These are phyloP conservation scores for Colletotrichum scovillei DNA, from an alignment of 2,329 filamentous ascomycete genomes.

Conservation along the genomic window DNA sequence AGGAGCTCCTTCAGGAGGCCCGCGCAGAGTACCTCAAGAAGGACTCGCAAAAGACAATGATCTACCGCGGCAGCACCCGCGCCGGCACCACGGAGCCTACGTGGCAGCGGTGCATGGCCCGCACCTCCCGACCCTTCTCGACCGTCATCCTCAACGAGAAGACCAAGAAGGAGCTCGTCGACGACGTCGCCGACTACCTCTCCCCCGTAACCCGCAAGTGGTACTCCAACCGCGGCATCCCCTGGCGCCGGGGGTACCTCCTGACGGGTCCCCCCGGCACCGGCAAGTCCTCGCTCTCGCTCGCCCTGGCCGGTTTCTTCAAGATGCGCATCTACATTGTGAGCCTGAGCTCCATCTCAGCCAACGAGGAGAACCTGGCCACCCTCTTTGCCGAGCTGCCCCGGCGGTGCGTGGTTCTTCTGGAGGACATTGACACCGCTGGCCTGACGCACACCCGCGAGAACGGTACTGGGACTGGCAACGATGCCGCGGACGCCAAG, in stretches of 20 bases:
- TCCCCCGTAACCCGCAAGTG: conserved; percentile 74
- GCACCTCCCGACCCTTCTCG: conserved; percentile 70
- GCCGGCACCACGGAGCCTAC: conserved; percentile 54
- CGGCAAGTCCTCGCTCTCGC: conserved; percentile 79
- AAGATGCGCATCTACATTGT: conserved; percentile 79
- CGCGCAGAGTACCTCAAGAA: conserved; percentile 65
- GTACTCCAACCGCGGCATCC: conserved; percentile 87
- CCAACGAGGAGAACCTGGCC: conserved; percentile 74
- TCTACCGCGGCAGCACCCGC: conserved; percentile 68
- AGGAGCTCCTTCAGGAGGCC: conserved; percentile 71
- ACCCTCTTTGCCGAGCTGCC: conserved; percentile 75
- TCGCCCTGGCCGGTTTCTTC: conserved; percentile 77
- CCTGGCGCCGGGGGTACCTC: conserved; percentile 86
- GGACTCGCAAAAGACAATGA: conserved; percentile 72
- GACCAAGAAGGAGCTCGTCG: conserved; percentile 68
- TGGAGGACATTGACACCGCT: conserved; percentile 82
- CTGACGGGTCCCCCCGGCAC: conserved; percentile 85
- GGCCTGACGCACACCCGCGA: conserved; percentile 73
- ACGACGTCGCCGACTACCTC: conserved; percentile 73
- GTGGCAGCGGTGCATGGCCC: conserved; percentile 73
- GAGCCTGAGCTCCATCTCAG: conserved; percentile 70
- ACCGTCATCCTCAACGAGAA: conserved; percentile 73
- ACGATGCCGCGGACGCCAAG: conserved; percentile 28
- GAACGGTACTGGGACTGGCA: conserved; percentile 21
- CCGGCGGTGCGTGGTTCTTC: conserved; percentile 76